Conservation (phyloP, 208 protist genomes). For the Vickermania spadyakhi region DNA sequence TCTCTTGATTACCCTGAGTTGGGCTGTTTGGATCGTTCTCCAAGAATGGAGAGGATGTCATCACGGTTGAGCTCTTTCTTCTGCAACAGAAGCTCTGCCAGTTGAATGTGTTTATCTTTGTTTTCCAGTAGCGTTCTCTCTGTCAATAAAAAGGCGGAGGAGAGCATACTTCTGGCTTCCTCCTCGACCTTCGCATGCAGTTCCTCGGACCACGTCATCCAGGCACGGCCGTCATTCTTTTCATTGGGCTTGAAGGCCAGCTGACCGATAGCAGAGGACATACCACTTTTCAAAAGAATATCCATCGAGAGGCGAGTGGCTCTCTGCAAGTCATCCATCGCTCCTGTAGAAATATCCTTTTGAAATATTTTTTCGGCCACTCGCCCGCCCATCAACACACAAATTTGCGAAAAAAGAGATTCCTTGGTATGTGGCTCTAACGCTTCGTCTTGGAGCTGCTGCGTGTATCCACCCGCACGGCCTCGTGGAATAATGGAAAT, state of each 20-base stretch:
- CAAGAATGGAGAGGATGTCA: conserved; percentile 75
- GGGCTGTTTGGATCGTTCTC: conserved; percentile 58
- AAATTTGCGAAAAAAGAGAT: conserved; percentile 84
- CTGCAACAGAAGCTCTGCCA: conserved; percentile 66
- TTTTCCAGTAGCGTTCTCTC: conserved; percentile 58
- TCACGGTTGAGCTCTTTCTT: conserved; percentile 81
- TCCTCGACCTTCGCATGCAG: conserved; percentile 81
- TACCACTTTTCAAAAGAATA: conserved; percentile 83
- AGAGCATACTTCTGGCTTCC: conserved; percentile 66
- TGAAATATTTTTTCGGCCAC: conserved; percentile 82
- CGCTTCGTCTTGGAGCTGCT: conserved; percentile 87
- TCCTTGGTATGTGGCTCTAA: conserved; percentile 81
- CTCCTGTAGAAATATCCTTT: conserved; percentile 83
- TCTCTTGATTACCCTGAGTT: too few relatives aligned
- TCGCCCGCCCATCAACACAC: conserved; percentile 87
- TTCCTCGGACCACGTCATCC: conserved; percentile 85
- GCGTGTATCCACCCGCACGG: conserved; percentile 86
- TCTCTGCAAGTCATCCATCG: conserved; percentile 88
- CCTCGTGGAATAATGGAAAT: conserved; percentile 90
- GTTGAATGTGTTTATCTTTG: conserved; percentile 55
- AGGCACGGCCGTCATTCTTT: conserved; percentile 80
- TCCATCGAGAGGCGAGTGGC: conserved; percentile 83
- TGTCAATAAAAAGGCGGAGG: conserved; percentile 55
- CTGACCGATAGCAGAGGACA: conserved; percentile 78
- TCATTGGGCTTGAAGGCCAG: conserved; percentile 87